These are phyloP conservation scores for Candida oleophila DNA, from an alignment of 805 yeast genomes.

Conservation along the genomic window DNA sequence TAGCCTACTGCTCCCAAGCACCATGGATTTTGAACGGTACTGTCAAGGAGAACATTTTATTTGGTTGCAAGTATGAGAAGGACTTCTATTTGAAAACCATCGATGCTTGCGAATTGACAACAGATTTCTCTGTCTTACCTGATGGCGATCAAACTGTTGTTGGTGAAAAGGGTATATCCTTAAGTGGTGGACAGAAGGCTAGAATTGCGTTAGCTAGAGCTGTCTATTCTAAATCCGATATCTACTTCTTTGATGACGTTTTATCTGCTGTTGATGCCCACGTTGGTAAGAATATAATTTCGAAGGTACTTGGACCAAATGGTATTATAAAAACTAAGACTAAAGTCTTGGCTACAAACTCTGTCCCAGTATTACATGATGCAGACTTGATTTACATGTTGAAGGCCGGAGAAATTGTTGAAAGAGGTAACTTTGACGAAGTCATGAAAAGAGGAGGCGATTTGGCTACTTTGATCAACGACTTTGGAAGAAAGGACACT, in stretches of 20 bases:
- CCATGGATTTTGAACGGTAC: slow-evolving; percentile 44
- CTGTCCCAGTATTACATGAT: slow-evolving; percentile 33
- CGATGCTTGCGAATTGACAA: slow-evolving; percentile 35
- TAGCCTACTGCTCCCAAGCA: slow-evolving; percentile 41
- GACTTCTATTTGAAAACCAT: slow-evolving; percentile 31
- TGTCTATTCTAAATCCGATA: slow-evolving; percentile 39
- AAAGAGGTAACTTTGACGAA: slow-evolving; percentile 48
- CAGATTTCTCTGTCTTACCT: slow-evolving; percentile 35
- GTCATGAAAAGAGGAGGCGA: slow-evolving; percentile 40
- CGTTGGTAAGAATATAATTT: slow-evolving; percentile 35
- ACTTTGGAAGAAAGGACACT: slow-evolving; percentile 25
- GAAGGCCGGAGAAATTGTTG: slow-evolving; percentile 27
- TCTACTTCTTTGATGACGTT: slow-evolving; percentile 40
- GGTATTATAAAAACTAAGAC: slow-evolving; percentile 36
- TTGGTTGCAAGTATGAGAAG: slow-evolving; percentile 33
- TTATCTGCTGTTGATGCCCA: slow-evolving; percentile 45
- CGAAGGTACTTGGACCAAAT: slow-evolving; percentile 27
- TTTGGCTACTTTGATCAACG: slow-evolving; percentile 30
- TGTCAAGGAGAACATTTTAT: slow-evolving; percentile 38
- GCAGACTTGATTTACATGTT: slow-evolving; percentile 34
- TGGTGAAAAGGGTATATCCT: slow-evolving; percentile 44
- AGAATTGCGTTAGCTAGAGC: slow-evolving; percentile 42
- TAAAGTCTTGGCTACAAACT: slow-evolving; percentile 38
- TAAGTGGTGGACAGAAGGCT: slow-evolving; percentile 45
- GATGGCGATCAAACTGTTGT: slow-evolving; percentile 43